Evolutionary conservation across 208 protist genomes (phyloP), one percentile per base, ranked within the genome.

Genomic region (Crithidia thermophila): DNA sequence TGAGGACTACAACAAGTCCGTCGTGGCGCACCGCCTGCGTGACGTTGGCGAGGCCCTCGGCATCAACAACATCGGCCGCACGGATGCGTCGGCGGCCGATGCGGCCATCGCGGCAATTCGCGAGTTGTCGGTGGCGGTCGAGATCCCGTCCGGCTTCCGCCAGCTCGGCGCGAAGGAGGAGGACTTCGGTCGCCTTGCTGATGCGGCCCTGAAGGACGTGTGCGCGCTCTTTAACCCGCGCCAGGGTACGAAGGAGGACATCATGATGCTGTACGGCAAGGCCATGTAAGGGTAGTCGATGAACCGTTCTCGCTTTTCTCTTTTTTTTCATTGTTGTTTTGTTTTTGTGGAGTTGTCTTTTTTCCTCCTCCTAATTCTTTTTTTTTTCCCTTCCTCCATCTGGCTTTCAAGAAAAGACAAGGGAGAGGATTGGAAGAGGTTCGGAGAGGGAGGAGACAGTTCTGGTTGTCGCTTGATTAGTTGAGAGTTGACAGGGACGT

Each of bases 111-210:
- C 57, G 8, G 81, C 76, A 8, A 86, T 91, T 56, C 85, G 85
- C 42, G 39, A 28, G 25, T 62, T 91, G 45, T 76, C 75, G 14
- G 34, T 57, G 56, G 61, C 58, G 52, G 85, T 91, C 14, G 71
- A 81, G 63, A 91, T 91, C 40, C 85, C 85, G 20, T 31, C 57
- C 37, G 85, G 85, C 37, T 87, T 91, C 74, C 75, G 73, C 64
- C 16, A 69, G 46, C 75, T 91, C 23, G 85, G 81, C 20, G 77
- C 77, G 50, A 69, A 81, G 62, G 82, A 88, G 67, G 25, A 77
- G 39, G 81, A 82, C 50, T 50, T 81, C 18, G 75, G 76, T 11
- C 53, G 39, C 42, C 73, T 89, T 45, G 83, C 83, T 2, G 75
- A 80, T 2, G 56, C 65, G 33, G 84, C 84, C 10, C 68, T 82